Base-by-base conservation (phyloP, 2,329 filamentous ascomycete genomes). In the Monilinia aucupariae region DNA sequence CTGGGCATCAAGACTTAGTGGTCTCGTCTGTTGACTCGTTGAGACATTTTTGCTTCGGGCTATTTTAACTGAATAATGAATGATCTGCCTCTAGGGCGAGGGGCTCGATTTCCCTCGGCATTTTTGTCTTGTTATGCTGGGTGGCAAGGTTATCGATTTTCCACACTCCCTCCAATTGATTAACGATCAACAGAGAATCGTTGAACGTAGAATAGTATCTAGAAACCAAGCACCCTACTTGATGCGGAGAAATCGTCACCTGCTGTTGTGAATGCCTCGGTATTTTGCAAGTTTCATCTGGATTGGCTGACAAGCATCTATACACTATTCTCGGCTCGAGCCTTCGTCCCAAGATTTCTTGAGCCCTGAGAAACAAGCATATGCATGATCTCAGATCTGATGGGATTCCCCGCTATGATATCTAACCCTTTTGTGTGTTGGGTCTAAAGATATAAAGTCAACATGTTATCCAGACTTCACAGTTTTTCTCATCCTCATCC, bases 381-480 rank as follows among this genome's bases (percentile, higher is more conserved):
- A 47, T 25, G 20, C n/a, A 25, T 12, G n/a, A 47, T 20, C n/a
- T 12, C 8, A 58, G 10, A 22, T 17, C 13, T 39, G 37, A 39
- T 12, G n/a, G n/a, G 4, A 47, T 47, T 47, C n/a, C n/a, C n/a
- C 43, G 25, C 43, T 22, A 7, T 45, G 20, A 39, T 39, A 39
- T 15, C 13, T 15, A 12, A 39, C 12, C 22, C 47, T 34, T 27
- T 43, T 37, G 2, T 9, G 25, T 45, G 41, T 30, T 13, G 41
- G 39, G 41, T 45, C 25, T 17, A 30, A 25, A 34, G 54, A 58
- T 47, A 58, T 47, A 58, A 56, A 58, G 54, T 34, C 54, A 34
- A 25, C n/a, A 34, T 47, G 15, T 25, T 34, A 25, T 48, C 54
- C 41, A 5, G 22, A 25, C 3, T 25, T 34, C 30, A 20, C 27